Evolutionary conservation across 2,329 filamentous ascomycete species (phyloP).

Genomic region (Exophiala dermatitidis): DNA sequence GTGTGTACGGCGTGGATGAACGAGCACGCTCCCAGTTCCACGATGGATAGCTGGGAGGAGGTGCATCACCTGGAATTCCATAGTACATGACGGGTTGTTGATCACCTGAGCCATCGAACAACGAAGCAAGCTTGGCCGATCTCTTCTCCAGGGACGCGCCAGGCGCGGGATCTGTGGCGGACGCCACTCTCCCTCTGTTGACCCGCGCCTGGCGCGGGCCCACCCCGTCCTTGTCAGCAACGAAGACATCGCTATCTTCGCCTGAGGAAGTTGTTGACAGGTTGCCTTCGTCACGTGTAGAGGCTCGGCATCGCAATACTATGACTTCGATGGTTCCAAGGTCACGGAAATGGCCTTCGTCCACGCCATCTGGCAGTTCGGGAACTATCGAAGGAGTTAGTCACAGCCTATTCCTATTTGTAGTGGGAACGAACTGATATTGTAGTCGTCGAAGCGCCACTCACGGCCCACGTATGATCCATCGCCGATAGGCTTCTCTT

Average conservation of each 20-base stretch:
- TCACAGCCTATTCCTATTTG: not conserved
- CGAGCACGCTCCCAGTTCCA: conserved; percentile 4
- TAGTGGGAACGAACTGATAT: conserved; percentile 36
- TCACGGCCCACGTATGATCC: conserved; percentile 45
- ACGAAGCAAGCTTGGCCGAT: conserved; percentile 7
- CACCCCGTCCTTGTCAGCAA: conserved; percentile 11
- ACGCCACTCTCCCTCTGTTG: not conserved
- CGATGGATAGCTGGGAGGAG: conserved; percentile 5
- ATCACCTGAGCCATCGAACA: conserved; percentile 22
- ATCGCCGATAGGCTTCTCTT: conserved; percentile 44
- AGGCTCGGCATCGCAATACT: conserved; percentile 28
- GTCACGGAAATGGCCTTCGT: conserved; percentile 25
- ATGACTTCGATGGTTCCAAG: conserved; percentile 31
- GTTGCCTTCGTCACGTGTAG: conserved; percentile 6
- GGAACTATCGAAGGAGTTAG: conserved; percentile 14
- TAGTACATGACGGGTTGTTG: not conserved
- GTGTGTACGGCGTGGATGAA: conserved; percentile 7
- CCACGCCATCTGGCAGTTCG: conserved; percentile 14
- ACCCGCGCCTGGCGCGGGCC: no score
- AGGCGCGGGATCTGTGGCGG: not conserved
- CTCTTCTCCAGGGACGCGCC: not conserved
- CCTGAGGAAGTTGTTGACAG: conserved; percentile 18
- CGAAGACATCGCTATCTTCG: conserved; percentile 22
- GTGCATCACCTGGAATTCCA: conserved; percentile 4
- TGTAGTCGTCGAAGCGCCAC: conserved; percentile 48